Conservation (phyloP, 305 asterid genomes). For the Fraxinus paxiana region DNA sequence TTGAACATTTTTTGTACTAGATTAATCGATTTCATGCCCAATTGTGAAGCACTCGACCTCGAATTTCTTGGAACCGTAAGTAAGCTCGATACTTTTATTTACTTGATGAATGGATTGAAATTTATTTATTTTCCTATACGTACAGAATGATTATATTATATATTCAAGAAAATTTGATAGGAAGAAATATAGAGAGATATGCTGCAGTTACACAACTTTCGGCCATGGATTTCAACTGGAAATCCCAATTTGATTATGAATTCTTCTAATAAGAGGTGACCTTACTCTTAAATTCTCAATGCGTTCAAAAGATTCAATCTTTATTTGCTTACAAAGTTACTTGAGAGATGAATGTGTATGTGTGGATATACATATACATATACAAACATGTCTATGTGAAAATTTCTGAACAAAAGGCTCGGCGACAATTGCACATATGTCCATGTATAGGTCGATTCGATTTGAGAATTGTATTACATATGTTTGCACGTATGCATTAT, state of each 20-base stretch:
- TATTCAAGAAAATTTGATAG: not conserved
- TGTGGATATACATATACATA: constrained; percentile 11
- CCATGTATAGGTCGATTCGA: not conserved
- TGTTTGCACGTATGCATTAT: constrained; percentile 15
- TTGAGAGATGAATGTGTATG: constrained; percentile 13
- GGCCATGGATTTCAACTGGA: constrained; percentile 37
- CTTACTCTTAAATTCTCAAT: constrained; percentile 1
- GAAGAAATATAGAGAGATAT: constrained; percentile 27
- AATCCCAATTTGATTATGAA: constrained; percentile 31
- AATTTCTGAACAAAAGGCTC: constrained; percentile 25
- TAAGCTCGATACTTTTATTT: no score
- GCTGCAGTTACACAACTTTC: constrained; percentile 44
- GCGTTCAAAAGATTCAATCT: constrained; percentile 24
- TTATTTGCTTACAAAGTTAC: constrained; percentile 7
- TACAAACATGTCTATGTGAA: constrained; percentile 32
- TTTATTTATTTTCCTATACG: no score
- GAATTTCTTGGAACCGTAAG: no score
- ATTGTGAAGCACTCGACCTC: not conserved
- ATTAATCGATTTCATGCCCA: not conserved
- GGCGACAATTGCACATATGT: constrained; percentile 9
- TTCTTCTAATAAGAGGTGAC: constrained; percentile 37
- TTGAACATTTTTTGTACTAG: not conserved
- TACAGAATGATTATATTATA: not conserved
- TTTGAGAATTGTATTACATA: not conserved
- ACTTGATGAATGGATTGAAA: no score